Percentiles rank a stretch among this genome's conserved stretches.
Evolutionary conservation across 2,329 filamentous ascomycete species (phyloP).

Genomic region (Cytospora schulzeri): DNA sequence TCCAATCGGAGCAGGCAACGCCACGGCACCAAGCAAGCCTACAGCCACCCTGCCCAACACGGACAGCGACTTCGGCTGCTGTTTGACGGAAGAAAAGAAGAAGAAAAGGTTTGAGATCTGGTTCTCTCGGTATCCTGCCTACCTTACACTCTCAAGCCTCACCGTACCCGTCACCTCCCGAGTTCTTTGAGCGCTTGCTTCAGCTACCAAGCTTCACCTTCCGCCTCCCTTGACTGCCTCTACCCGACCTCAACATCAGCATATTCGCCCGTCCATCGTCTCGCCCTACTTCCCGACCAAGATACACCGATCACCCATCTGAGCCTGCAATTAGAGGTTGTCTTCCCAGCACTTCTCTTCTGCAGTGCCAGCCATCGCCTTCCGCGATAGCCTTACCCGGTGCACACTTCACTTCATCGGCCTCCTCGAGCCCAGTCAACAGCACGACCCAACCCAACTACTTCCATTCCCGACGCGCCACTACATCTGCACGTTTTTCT

Average conservation of each 20-base stretch:
- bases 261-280: conserved; percentile 21
- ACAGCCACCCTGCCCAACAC: conserved; percentile 13
- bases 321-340: conserved; percentile 28
- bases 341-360: conserved; percentile 36
- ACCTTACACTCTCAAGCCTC: conserved; percentile 25
- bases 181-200: conserved; percentile 27
- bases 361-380: conserved; percentile 34
- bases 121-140: conserved; percentile 29
- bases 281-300: conserved; percentile 25
- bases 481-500: conserved; percentile 92
- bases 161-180: conserved; percentile 24
- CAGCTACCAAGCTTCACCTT: conserved; percentile 25
- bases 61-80: conserved; percentile 22
- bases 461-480: conserved; percentile 49
- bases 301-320: conserved; percentile 23
- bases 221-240: conserved; percentile 27
- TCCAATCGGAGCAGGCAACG: conserved; percentile 22
- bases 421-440: conserved; percentile 21
- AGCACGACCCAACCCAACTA: conserved; percentile 29
- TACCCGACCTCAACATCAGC: conserved; percentile 26
- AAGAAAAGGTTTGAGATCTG: conserved; percentile 32
- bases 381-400: conserved; percentile 22
- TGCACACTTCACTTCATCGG: conserved; percentile 22
- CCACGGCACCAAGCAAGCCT: conserved; percentile 16
- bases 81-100: conserved; percentile 28